A percentile compares a stretch with the other conserved stretches of the same genome.
These are phyloP conservation scores for Kwoniella mangroviensis DNA, from an alignment of 768 basidiomycete genomes.

Conservation along the genomic window DNA sequence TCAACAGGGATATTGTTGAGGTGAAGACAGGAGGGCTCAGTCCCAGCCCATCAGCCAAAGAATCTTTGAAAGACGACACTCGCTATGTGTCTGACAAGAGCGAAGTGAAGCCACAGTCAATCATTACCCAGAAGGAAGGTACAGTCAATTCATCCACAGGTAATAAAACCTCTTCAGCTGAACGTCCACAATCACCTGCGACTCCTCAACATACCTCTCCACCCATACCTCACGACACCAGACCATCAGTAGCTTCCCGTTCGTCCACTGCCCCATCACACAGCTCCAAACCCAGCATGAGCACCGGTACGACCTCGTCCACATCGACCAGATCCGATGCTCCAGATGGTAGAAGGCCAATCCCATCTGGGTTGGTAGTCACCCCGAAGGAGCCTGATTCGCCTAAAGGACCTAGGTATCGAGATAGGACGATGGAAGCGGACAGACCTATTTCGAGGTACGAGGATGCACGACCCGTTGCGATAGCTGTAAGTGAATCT, in stretches of 20 bases:
- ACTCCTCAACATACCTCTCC: not conserved
- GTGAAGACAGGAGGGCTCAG: too few relatives aligned
- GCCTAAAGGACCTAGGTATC: not conserved
- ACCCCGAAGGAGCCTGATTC: not conserved
- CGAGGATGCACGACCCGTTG: not conserved
- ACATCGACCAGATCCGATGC: not conserved
- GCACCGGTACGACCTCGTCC: not conserved
- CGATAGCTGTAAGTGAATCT: not conserved
- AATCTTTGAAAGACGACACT: too few relatives aligned
- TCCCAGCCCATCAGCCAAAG: too few relatives aligned
- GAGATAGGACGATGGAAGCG: not conserved
- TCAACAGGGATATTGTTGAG: too few relatives aligned
- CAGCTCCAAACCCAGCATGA: not conserved
- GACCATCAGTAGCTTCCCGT: not conserved
- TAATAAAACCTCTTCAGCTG: not conserved
- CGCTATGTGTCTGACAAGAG: too few relatives aligned
- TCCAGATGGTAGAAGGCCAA: not conserved
- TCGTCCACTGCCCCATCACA: not conserved
- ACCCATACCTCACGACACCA: conserved; percentile 7
- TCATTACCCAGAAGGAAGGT: too few relatives aligned
- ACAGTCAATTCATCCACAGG: not conserved
- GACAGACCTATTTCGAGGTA: conserved; percentile 3
- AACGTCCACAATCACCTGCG: not conserved
- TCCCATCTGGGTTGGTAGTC: not conserved
- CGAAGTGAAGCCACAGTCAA: too few relatives aligned